Percentiles rank a stretch among this genome's conserved stretches.
Evolutionary conservation across 257 asterid species (phyloP).

Genomic region (Solanum pinnatisectum): DNA sequence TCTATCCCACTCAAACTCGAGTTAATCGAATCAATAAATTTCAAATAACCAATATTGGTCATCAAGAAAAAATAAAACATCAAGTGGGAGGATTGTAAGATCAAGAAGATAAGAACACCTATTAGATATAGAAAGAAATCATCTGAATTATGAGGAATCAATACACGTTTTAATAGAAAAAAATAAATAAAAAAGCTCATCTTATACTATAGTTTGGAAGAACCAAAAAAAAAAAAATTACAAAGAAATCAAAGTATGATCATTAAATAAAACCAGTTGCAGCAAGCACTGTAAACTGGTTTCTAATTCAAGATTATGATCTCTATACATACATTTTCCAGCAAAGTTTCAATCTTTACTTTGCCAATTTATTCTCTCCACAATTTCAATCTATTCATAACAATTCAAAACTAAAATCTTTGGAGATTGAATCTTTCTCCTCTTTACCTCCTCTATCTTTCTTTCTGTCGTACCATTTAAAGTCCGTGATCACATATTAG

Average conservation of each 20-base stretch:
- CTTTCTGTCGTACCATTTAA: not conserved
- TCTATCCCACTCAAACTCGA: not conserved
- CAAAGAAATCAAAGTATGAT: constrained; percentile 12
- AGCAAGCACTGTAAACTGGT: constrained; percentile 1
- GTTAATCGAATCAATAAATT: not conserved
- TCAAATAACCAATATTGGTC: not conserved
- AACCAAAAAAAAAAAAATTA: not conserved
- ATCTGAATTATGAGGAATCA: constrained; percentile 12
- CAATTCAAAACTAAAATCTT: constrained; percentile 20
- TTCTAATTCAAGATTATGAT: constrained; percentile 32
- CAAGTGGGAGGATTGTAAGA: not conserved
- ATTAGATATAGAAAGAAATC: not conserved
- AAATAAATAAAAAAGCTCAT: not conserved
- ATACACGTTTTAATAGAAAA: not conserved
- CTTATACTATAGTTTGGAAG: constrained; percentile 19
- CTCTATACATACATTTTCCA: constrained; percentile 40
- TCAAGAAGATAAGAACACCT: not conserved
- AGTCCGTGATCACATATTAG: constrained; percentile 15
- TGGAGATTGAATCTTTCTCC: constrained; percentile 25
- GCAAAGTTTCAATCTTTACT: constrained; percentile 17
- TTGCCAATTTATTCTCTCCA: constrained; percentile 32
- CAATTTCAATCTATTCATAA: constrained; percentile 26
- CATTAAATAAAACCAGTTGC: constrained; percentile 11
- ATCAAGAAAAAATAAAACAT: not conserved
- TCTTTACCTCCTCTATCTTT: constrained; percentile 16